phyloP scores from a whole-genome alignment of 176 grass and related monocot species.

The Poa annua region DNA sequence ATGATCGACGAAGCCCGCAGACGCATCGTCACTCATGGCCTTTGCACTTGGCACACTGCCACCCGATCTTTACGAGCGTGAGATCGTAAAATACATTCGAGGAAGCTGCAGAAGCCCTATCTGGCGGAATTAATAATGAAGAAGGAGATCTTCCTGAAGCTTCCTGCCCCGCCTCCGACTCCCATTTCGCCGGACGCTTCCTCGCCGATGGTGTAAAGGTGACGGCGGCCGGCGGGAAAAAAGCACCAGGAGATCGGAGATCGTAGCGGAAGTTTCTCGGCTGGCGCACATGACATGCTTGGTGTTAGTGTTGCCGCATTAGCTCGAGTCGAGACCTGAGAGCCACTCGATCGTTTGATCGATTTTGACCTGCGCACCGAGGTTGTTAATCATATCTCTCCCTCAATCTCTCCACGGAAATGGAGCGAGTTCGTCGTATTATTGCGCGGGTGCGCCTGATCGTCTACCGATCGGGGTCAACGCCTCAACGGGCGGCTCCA shows the following conservation, averaged over 20 bases:
- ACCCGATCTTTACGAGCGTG: not conserved
- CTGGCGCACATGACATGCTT: not conserved
- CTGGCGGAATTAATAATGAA: slow-evolving; percentile 8
- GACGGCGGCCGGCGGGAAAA: not conserved
- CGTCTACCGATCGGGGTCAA: slow-evolving; percentile 11
- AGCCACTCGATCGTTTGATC: not conserved
- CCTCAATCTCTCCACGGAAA: not conserved
- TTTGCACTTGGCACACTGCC: slow-evolving; percentile 27
- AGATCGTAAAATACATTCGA: not conserved
- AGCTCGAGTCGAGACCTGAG: not conserved
- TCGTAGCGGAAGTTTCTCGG: slow-evolving; percentile 44
- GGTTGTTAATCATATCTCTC: slow-evolving; percentile 27
- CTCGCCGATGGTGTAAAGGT: slow-evolving; percentile 30
- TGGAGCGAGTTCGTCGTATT: not conserved
- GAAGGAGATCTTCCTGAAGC: slow-evolving; percentile 38
- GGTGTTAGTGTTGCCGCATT: slow-evolving; percentile 24
- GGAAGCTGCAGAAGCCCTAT: slow-evolving; percentile 10
- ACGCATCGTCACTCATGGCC: not conserved
- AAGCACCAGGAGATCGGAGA: not conserved
- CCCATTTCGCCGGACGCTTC: slow-evolving; percentile 42
- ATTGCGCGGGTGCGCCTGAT: slow-evolving; percentile 27
- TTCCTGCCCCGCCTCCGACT: not conserved
- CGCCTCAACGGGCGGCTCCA: not conserved
- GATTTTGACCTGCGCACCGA: slow-evolving; percentile 48
- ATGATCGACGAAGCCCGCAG: not conserved